A percentile compares a stretch with the other conserved stretches of the same genome.
Conservation (phyloP, 495 filamentous ascomycete genomes). For the Neurospora hispaniola region DNA sequence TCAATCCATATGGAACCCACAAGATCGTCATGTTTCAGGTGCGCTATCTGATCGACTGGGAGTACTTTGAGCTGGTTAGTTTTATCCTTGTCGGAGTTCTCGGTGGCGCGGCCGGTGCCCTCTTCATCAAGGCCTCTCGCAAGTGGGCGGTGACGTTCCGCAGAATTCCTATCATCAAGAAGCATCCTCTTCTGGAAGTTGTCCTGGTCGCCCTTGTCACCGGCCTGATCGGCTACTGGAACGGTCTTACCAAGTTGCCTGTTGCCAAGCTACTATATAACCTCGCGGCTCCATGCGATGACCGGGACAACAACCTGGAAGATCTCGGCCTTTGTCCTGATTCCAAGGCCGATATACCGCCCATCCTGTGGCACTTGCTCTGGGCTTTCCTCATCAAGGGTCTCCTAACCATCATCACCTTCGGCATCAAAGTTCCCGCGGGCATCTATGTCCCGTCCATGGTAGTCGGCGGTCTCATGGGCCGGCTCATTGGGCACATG, state of each 20-base stretch:
- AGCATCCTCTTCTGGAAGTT: constrained; percentile 77
- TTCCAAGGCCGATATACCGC: constrained; percentile 59
- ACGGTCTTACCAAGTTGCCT: constrained; percentile 74
- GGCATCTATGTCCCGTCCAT: constrained; percentile 98
- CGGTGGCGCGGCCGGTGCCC: constrained; percentile 72
- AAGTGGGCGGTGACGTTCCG: constrained; percentile 86
- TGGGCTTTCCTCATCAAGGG: constrained; percentile 84
- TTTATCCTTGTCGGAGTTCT: constrained; percentile 80
- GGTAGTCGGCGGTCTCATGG: constrained; percentile 92
- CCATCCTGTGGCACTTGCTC: constrained; percentile 55
- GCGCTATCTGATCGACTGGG: constrained; percentile 85
- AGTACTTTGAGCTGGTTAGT: constrained; percentile 76
- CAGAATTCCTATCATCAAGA: constrained; percentile 68
- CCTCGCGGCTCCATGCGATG: constrained; percentile 72
- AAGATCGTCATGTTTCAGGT: constrained; percentile 97
- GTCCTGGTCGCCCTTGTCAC: constrained; percentile 78
- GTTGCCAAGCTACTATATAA: constrained; percentile 88
- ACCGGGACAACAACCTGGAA: constrained; percentile 42
- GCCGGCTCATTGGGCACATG: constrained; percentile 74
- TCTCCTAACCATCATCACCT: constrained; percentile 75
- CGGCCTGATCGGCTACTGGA: constrained; percentile 85
- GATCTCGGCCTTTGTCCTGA: constrained; percentile 67
- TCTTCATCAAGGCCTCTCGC: constrained; percentile 93
- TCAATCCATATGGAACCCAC: constrained; percentile 90
- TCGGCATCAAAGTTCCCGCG: constrained; percentile 90